Conservation (phyloP, 306 rosid species). For the Pyrus communis region DNA sequence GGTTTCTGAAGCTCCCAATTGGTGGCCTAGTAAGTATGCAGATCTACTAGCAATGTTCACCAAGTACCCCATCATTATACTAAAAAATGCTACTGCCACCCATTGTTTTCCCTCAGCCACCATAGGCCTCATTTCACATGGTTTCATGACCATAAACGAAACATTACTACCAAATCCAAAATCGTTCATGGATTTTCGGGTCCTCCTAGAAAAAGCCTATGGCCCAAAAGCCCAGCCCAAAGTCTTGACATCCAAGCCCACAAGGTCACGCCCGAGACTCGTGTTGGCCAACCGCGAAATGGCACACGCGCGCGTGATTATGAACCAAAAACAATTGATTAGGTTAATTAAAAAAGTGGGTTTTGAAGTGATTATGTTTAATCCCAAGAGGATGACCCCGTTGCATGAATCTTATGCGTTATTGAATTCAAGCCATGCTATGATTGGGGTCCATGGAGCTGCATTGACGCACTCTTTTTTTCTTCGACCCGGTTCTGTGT, state of each 20-base stretch:
- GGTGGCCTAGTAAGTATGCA: slow-evolving; percentile 40
- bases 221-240: not conserved
- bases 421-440: slow-evolving; percentile 34
- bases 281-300: slow-evolving; percentile 4
- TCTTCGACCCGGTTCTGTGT: slow-evolving; percentile 16
- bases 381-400: slow-evolving; percentile 13
- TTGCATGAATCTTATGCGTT: slow-evolving; percentile 17
- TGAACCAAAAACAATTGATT: slow-evolving; percentile 15
- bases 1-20: slow-evolving; percentile 7
- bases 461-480: slow-evolving; percentile 36
- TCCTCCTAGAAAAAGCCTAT: slow-evolving; percentile 15
- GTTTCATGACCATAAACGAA: slow-evolving; percentile 27
- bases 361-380: slow-evolving; percentile 28
- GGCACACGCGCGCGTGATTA: not conserved
- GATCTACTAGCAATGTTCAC: slow-evolving; percentile 22
- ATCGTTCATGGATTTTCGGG: slow-evolving; percentile 22
- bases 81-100: not conserved
- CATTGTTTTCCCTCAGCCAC: slow-evolving; percentile 38
- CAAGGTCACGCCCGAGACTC: slow-evolving; percentile 1
- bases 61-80: slow-evolving; percentile 18
- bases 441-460: slow-evolving; percentile 41
- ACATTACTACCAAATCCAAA: slow-evolving; percentile 27
- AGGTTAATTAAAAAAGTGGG: slow-evolving; percentile 16
- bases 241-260: not conserved
- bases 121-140: slow-evolving; percentile 39